These are phyloP conservation scores for Polychytrium aggregatum DNA, from an alignment of 192 early-diverging fungal species.

Conservation along the genomic window DNA sequence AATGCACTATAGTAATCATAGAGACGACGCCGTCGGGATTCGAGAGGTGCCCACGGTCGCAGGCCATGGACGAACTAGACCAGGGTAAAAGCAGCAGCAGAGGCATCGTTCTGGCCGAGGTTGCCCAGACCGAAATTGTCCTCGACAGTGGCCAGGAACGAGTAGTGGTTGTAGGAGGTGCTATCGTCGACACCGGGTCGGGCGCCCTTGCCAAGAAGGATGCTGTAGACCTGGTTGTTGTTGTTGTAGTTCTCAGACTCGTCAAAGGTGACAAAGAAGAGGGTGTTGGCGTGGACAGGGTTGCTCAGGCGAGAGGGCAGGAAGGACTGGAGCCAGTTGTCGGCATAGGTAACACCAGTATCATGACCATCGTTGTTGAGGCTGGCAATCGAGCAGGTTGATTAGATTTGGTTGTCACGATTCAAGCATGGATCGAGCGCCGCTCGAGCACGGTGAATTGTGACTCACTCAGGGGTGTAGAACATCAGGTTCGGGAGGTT, in stretches of 20 bases:
- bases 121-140: conserved; percentile 43
- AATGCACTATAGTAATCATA: too few species aligned
- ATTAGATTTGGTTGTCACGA: too few species aligned
- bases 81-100: too few species aligned
- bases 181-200: conserved; percentile 19
- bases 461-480: too few species aligned
- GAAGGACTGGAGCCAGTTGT: background rate
- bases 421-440: too few species aligned
- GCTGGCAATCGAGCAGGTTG: too few species aligned
- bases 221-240: conserved; percentile 10
- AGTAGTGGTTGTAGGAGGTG: conserved; percentile 48
- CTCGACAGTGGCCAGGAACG: conserved; percentile 38
- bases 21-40: too few species aligned
- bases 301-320: background rate
- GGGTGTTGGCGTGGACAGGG: conserved; percentile 4
- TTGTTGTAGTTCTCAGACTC: conserved; percentile 6
- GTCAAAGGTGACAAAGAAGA: conserved; percentile 19
- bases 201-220: conserved; percentile 1
- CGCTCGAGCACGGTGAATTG: too few species aligned
- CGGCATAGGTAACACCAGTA: conserved; percentile 4
- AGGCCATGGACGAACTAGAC: too few species aligned
- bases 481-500: conserved; percentile 44
- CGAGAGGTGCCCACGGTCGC: too few species aligned
- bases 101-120: too few species aligned
- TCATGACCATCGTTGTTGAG: conserved; percentile 34